Evolutionary conservation across 345 rosid species (phyloP).

Genomic region (Citrus unshiu): DNA sequence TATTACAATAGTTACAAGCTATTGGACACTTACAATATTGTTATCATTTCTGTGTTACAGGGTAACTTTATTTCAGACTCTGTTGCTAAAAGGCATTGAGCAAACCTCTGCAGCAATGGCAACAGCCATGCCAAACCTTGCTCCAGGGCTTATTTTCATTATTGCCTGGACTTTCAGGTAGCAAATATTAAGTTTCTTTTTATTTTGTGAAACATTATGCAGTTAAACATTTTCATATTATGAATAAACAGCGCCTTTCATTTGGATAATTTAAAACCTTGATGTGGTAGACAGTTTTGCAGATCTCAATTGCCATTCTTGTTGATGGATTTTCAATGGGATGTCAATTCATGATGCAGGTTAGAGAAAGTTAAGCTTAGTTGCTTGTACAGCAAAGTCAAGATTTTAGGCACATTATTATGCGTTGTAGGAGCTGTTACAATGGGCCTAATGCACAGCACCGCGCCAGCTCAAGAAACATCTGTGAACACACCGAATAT

Average conservation of each 20-base stretch:
- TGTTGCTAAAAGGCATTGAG: conserved; percentile 72
- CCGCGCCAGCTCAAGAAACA: conserved; percentile 11
- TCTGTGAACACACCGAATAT: neutral
- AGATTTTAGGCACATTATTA: conserved; percentile 71
- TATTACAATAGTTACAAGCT: too few species aligned
- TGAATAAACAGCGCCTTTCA: neutral
- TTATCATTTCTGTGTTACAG: conserved; percentile 34
- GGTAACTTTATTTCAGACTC: conserved; percentile 70
- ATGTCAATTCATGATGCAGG: conserved; percentile 33
- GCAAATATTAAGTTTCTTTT: neutral
- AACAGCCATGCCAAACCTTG: conserved; percentile 96
- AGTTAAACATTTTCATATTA: neutral
- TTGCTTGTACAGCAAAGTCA: conserved; percentile 71
- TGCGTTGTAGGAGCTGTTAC: conserved; percentile 75
- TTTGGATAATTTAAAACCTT: neutral
- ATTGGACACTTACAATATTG: neutral
- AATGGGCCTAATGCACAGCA: conserved; percentile 82
- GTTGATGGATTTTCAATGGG: neutral
- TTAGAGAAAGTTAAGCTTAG: conserved; percentile 68
- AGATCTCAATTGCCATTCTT: neutral
- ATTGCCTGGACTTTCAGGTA: conserved; percentile 87
- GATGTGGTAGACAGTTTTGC: neutral
- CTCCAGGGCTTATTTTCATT: conserved; percentile 80
- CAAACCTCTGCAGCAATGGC: conserved; percentile 90
- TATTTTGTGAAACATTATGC: too few species aligned